Base-by-base conservation (phyloP, 257 asterid species). In the Penstemon davidsonii region DNA sequence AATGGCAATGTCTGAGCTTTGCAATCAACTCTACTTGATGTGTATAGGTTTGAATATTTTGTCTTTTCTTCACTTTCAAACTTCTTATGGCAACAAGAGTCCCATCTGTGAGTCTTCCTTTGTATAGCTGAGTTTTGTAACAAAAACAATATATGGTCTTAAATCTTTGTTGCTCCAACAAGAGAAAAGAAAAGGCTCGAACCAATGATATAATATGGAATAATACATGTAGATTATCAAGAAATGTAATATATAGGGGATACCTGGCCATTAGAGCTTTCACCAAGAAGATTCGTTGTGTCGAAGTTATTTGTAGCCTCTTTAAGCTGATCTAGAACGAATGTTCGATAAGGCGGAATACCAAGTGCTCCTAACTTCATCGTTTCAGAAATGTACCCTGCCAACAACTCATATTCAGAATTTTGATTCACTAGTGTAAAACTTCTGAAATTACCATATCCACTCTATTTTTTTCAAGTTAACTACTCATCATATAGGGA, bases 301-400 rank as follows among this genome's bases (percentile, higher is more conserved):
- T 76, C 78, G 68, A 92, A 92, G 83, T 92, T 88, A 69, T 79
- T 64, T 6, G 98, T 85, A 19, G 97, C 98, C 84, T 89, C 97
- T 80, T 77, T 85, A 42, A 92, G 87, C 76, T 92, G 95, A 52
- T 89, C 96, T 42, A 81, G 75, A 54, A 79, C 90, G 39, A 87
- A 92, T 8, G 96, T 82, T 66, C 95, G 76, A 64, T 92, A 89
- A 39, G 81, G 78, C 12, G 96, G 88, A 36, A 84, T 73, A 37
- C 98, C 96, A 9, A 77, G 88, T 33, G 85, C 75, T 64, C 92
- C 98, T 70, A 87, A 9, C 83, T 92, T 92, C 88, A 80, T 82
- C 25, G 90, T 90, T 70, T 89, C 92, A 64, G 96, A 84, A 56
- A 92, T 83, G 63, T 89, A 78, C 79, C 96, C 98, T 91, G 79